Conservation (phyloP, 306 rosid species). For the barrel medic (Medicago truncatula) region DNA sequence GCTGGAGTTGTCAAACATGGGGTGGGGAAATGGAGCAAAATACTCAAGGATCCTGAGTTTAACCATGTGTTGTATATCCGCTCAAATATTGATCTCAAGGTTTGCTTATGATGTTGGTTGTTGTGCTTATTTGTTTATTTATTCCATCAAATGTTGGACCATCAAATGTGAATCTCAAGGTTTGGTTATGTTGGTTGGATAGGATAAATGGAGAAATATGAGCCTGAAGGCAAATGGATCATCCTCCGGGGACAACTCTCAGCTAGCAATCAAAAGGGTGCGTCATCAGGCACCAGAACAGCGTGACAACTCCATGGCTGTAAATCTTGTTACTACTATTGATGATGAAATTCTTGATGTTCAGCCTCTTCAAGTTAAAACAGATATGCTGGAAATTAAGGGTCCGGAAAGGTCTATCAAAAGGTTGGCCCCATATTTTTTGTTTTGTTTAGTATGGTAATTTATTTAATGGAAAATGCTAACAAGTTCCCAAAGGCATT, state of each 20-base stretch:
- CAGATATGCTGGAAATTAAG: conserved; percentile 55
- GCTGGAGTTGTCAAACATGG: conserved; percentile 98
- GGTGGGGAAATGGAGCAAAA: conserved; percentile 96
- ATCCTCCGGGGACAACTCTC: conserved; percentile 84
- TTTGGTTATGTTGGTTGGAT: conserved; percentile 35
- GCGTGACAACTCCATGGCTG: conserved; percentile 58
- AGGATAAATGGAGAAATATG: conserved; percentile 99
- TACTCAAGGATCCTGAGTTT: conserved; percentile 93
- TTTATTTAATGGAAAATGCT: conserved; percentile 4
- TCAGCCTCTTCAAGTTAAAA: conserved; percentile 62
- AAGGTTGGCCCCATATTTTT: conserved; percentile 56
- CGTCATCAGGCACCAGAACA: conserved; percentile 63
- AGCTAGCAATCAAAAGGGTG: conserved; percentile 65
- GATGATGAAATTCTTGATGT: conserved; percentile 80
- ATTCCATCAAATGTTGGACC: conserved; percentile 11
- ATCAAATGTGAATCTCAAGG: conserved; percentile 25
- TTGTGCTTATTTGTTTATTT: conserved; percentile 30
- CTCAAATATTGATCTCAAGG: conserved; percentile 98
- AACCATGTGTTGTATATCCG: conserved; percentile 74
- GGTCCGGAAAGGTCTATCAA: conserved; percentile 74
- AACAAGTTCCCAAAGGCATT: no score
- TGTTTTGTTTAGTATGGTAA: conserved; percentile 14
- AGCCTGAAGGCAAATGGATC: conserved; percentile 94
- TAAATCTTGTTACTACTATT: conserved; percentile 56
- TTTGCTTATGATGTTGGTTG: conserved; percentile 42